A percentile compares a stretch with the other conserved stretches of the same genome.
Evolutionary conservation across 331 rosid genomes (phyloP).

Genomic region (Cucumis variabilis): DNA sequence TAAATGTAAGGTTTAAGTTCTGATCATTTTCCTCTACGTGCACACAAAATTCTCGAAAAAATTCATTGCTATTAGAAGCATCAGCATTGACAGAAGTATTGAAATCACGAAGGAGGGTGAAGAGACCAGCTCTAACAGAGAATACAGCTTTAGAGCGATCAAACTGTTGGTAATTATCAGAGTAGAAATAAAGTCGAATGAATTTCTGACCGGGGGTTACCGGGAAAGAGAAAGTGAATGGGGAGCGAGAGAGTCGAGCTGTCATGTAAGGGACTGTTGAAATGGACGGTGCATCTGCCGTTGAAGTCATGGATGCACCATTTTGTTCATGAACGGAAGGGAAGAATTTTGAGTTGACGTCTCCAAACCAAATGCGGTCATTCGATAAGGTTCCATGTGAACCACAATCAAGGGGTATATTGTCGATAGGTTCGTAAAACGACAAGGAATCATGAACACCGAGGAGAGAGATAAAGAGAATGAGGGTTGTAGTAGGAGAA

Average conservation of each 20-base stretch:
- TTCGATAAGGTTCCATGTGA: too few relatives aligned
- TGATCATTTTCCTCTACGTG: neutral
- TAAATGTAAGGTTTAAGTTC: slow-evolving; percentile 34
- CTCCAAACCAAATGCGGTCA: slow-evolving; percentile 31
- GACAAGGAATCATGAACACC: too few relatives aligned
- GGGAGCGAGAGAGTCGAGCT: slow-evolving; percentile 33
- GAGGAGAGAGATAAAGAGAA: too few relatives aligned
- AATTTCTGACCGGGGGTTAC: slow-evolving; percentile 56
- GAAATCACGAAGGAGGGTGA: slow-evolving; percentile 38
- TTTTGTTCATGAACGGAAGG: neutral
- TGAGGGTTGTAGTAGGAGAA: too few relatives aligned
- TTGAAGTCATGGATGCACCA: neutral
- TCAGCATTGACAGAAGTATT: slow-evolving; percentile 20
- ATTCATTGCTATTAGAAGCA: neutral
- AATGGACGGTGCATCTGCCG: neutral
- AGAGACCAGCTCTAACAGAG: slow-evolving; percentile 30
- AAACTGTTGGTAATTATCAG: neutral
- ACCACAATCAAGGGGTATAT: too few relatives aligned
- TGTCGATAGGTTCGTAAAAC: too few relatives aligned
- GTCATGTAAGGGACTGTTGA: neutral
- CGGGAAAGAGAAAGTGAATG: slow-evolving; percentile 50
- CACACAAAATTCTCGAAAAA: slow-evolving; percentile 32
- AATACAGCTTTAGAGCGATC: slow-evolving; percentile 33
- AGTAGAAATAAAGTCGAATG: slow-evolving; percentile 47
- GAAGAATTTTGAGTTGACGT: slow-evolving; percentile 32